Base-by-base conservation (phyloP, 2,329 filamentous ascomycete species). In the Fusarium bactridioides region DNA sequence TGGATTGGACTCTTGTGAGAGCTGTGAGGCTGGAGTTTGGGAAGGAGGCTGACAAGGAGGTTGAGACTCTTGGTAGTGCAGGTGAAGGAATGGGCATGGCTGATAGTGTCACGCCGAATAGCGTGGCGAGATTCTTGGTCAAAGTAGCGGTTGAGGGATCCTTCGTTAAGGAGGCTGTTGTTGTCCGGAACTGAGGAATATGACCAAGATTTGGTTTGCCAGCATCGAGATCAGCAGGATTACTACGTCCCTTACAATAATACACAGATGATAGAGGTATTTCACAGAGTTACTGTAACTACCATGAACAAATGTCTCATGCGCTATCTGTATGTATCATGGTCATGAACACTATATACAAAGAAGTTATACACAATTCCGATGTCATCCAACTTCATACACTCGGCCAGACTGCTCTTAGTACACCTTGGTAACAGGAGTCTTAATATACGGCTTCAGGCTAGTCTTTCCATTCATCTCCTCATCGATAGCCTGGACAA, bases 1-100 rank as follows among this genome's bases (percentile, higher is more conserved):
- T 82, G 79, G 74, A 82, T 9, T 83, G 79, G 79, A 82, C 79
- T 43, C 77, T 83, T 38, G 80, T 83, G 43, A 76, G 81, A 64
- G 73, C 80, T 59, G 64, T 74, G 47, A 79, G 74, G 59, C 37
- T 82, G 41, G 65, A 78, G 23, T 82, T 80, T 45, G 75, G 80
- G 0, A 48, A 41, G 16, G 44, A 62, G 15, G 25, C 38, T 0
- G 53, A 51, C 13, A 27, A 38, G 44, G 74, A 78, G 0, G 73
- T 81, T 45, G 58, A 74, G 60, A 79, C 69, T 2, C 50, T 82
- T n/a, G 79, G 74, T 7, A 78, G 78, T 47, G 66, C 64, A 1
- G 81, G 81, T 1, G 69, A 62, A 7, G 81, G 80, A 15, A 78
- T 82, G 75, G 51, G 76, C 16, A 61, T 82, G 70, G 66, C 69